These are phyloP conservation scores for Tetradesmus lagerheimii DNA, from an alignment of 139 green algal genomes.

Conservation along the genomic window DNA sequence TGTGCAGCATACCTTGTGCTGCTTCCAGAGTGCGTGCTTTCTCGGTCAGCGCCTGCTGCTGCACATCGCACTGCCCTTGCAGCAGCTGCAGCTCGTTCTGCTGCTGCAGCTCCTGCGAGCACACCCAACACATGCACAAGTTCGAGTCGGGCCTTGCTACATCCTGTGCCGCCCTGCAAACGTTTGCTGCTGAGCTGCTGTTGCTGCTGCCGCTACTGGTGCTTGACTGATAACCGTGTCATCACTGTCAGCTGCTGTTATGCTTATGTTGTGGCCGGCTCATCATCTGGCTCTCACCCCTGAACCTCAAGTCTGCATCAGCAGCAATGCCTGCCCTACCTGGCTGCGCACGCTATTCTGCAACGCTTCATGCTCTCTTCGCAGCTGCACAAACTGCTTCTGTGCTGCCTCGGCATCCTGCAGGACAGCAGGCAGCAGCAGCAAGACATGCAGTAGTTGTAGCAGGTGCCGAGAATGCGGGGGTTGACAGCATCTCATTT, in stretches of 20 bases:
- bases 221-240: too few species aligned
- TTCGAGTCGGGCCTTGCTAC: background rate
- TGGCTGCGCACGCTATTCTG: conserved; percentile 47
- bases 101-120: conserved; percentile 56
- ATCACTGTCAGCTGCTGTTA: too few species aligned
- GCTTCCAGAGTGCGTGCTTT: conserved; percentile 45
- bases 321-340: background rate
- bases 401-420: conserved; percentile 69
- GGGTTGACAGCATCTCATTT: background rate
- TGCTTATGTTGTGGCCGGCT: too few species aligned
- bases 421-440: conserved; percentile 32
- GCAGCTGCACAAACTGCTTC: conserved; percentile 56
- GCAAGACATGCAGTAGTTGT: background rate
- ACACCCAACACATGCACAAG: background rate
- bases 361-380: conserved; percentile 65
- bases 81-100: conserved; percentile 48
- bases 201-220: background rate
- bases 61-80: conserved; percentile 44
- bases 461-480: background rate
- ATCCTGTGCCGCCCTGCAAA: background rate
- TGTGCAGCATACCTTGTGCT: conserved; percentile 46
- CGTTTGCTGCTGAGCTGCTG: background rate
- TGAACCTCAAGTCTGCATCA: background rate
- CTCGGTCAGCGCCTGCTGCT: conserved; percentile 49
- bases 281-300: background rate